Evolutionary conservation across 148 eudicot genomes (phyloP), one percentile per base, ranked within the genome.

Genomic region (Linanthus parryae): DNA sequence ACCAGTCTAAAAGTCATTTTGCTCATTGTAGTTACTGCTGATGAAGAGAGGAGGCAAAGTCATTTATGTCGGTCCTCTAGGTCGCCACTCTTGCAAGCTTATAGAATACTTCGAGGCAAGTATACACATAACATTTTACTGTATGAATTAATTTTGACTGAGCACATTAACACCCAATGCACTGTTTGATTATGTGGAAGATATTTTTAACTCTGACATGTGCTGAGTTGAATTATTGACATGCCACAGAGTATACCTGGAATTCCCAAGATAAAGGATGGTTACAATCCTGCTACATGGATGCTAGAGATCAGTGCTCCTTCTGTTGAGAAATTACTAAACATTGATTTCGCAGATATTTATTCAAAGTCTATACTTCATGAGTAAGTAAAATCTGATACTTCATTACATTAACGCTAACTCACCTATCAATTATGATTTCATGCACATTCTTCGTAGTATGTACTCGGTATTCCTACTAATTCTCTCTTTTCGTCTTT

Each of bases 21-120:
- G 22, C 2, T 49, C 15, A 28, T 49, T 29, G 49, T 75, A 90
- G 97, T 62, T 89, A 54, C 88, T 90, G 53, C 95, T 90, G 22
- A 62, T 85, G 95, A 90, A 90, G 64, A 84, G 95, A n/a, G 97
- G 97, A 15, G 97, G 97, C 11, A 71, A 58, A 65, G 82, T 82
- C 34, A 85, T 85, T 54, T 90, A 90, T 57, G 95, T 91, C 25
- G 97, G 97, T 42, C 77, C 75, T 62, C 88, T 85, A 56, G 97
- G 97, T 30, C 74, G 71, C 54, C 68, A 78, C 45, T 85, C 97
- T 16, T 59, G 73, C 27, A 75, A 52, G 41, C 67, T 85, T 83
- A 70, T 82, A 22, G 54, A 83, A 44, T 90, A 90, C 57, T 90
- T 90, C 56, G 78, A 85, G 95, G 97, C 82, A 58, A 26, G 8